Conservation (phyloP, 2,329 filamentous ascomycete species). For the Whalleya microplaca region DNA sequence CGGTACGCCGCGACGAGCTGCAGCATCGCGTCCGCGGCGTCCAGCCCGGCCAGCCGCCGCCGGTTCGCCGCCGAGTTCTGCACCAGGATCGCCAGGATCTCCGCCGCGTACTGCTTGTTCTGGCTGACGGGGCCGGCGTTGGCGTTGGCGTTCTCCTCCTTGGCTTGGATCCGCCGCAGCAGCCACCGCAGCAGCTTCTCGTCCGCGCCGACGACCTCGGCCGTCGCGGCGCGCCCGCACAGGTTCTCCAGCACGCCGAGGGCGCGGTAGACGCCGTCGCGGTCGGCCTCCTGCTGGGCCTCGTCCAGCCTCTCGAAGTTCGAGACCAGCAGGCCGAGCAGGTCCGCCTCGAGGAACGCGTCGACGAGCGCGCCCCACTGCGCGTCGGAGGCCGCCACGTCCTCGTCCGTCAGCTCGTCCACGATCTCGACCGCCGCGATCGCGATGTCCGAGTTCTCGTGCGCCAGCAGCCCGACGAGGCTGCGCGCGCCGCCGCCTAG, state of each 20-base stretch:
- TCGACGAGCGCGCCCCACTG: slow-evolving; percentile 81
- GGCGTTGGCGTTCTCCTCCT: too few species aligned
- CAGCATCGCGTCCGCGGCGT: slow-evolving; percentile 79
- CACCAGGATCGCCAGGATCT: slow-evolving; percentile 86
- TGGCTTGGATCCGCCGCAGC: slow-evolving; percentile 69
- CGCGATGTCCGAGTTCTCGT: slow-evolving; percentile 97
- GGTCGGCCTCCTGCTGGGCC: slow-evolving; percentile 66
- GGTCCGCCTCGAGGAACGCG: slow-evolving; percentile 67
- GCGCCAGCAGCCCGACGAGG: slow-evolving; percentile 80
- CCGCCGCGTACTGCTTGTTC: slow-evolving; percentile 94
- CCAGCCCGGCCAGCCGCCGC: slow-evolving; percentile 61
- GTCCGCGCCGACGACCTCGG: slow-evolving; percentile 73
- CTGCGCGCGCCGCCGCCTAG: slow-evolving; percentile 47
- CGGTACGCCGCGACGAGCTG: slow-evolving; percentile 85
- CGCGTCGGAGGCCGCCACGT: slow-evolving; percentile 77
- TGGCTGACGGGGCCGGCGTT: slow-evolving; percentile 74
- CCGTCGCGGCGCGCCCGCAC: slow-evolving; percentile 63
- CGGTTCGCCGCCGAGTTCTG: slow-evolving; percentile 74
- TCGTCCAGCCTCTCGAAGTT: slow-evolving; percentile 84
- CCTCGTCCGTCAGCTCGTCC: slow-evolving; percentile 89
- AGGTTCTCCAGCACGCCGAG: slow-evolving; percentile 85
- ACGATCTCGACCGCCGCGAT: slow-evolving; percentile 90
- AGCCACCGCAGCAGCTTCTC: slow-evolving; percentile 76
- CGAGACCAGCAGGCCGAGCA: slow-evolving; percentile 74
- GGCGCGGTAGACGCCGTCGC: slow-evolving; percentile 84